A percentile compares a stretch with the other conserved stretches of the same genome.
Conservation (phyloP, 2,329 filamentous ascomycete genomes). For the Fusarium pseudonygamai region DNA sequence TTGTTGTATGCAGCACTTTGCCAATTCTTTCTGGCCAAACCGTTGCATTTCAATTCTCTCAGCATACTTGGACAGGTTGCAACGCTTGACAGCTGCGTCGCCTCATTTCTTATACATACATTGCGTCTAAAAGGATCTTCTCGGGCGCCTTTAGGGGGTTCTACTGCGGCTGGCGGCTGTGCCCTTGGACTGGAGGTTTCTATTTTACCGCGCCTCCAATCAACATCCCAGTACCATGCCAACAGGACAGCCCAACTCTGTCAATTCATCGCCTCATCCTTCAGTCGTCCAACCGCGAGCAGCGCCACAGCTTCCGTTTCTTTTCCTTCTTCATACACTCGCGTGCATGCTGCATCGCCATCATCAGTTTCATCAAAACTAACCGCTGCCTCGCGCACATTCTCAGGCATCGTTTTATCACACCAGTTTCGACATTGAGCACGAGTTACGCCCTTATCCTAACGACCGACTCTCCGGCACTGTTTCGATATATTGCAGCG, state of each 20-base stretch:
- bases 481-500: conserved; percentile 32
- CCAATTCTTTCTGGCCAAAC: not conserved
- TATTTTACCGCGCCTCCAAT: conserved; percentile 42
- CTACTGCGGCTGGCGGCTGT: conserved; percentile 32
- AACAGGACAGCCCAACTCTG: conserved; percentile 30
- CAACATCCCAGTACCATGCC: conserved; percentile 33
- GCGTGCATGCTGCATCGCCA: conserved; percentile 4
- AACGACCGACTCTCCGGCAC: conserved; percentile 17
- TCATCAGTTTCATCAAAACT: conserved; percentile 35
- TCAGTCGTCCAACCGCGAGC: conserved; percentile 31
- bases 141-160: conserved; percentile 22
- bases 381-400: conserved; percentile 26
- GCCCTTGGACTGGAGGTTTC: conserved; percentile 30
- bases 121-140: conserved; percentile 6
- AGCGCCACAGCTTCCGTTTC: conserved; percentile 34
- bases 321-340: conserved; percentile 20
- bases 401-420: conserved; percentile 40
- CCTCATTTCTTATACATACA: not conserved
- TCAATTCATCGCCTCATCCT: conserved; percentile 39
- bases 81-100: not conserved
- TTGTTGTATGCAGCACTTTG: not conserved
- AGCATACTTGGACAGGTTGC: not conserved
- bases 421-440: conserved; percentile 19
- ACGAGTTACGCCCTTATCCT: conserved; percentile 12
- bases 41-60: not conserved